Percentiles rank a stretch among this genome's conserved stretches.
Conservation (phyloP, 2,329 filamentous ascomycete genomes). For the Cercospora beticola region DNA sequence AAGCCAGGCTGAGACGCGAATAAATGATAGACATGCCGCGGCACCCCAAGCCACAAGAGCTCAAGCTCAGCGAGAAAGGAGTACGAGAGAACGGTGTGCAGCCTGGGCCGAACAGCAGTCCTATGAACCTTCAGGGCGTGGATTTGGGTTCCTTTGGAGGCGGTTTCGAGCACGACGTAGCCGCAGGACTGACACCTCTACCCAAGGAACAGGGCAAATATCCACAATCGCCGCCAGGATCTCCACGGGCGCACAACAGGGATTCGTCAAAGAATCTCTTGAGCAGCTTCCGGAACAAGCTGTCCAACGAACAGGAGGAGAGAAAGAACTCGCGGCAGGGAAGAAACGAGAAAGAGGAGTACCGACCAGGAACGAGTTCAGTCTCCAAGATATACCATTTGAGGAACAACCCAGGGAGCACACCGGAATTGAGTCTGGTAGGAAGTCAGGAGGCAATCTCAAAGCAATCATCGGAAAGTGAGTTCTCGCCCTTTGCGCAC, state of each 20-base stretch:
- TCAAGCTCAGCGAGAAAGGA: conserved; percentile 32
- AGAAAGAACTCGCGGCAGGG: conserved; percentile 27
- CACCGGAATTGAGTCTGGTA: conserved; percentile 47
- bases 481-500: conserved; percentile 15
- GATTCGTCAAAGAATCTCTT: conserved; percentile 33
- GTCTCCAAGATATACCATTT: conserved; percentile 43
- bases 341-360: conserved; percentile 33
- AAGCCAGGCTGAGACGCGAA: conserved; percentile 10
- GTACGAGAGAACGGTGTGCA: conserved; percentile 19
- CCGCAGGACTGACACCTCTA: conserved; percentile 26
- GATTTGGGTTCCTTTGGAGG: conserved; percentile 41
- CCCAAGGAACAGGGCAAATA: conserved; percentile 26
- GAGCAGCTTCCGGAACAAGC: conserved; percentile 31
- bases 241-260: conserved; percentile 30
- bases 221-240: conserved; percentile 34
- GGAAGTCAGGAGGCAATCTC: conserved; percentile 34
- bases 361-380: conserved; percentile 34
- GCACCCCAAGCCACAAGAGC: conserved; percentile 34
- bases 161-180: conserved; percentile 32
- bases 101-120: conserved; percentile 34
- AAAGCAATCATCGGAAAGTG: conserved; percentile 33
- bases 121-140: conserved; percentile 38
- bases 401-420: conserved; percentile 48
- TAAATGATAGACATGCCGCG: conserved; percentile 32
- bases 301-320: conserved; percentile 22